Conservation (phyloP, 192 early-diverging fungal genomes). For the Gaertneriomyces semiglobifer region DNA sequence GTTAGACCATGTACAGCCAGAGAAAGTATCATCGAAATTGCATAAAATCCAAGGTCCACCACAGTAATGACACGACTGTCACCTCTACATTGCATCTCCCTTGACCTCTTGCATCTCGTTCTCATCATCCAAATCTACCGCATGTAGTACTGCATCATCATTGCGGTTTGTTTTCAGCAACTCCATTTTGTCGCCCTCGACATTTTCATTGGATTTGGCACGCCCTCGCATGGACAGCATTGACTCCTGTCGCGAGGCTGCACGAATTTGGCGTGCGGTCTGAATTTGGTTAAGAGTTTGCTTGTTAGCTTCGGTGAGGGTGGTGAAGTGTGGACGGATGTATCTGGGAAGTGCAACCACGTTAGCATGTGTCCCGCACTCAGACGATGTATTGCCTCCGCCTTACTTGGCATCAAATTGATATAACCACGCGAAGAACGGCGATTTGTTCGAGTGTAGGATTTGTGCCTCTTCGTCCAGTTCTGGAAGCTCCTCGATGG, state of each 20-base stretch:
- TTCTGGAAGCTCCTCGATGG: slow-evolving; percentile 10
- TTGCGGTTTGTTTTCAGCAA: slow-evolving; percentile 9
- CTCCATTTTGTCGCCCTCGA: slow-evolving; percentile 16
- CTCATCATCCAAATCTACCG: slow-evolving; percentile 21
- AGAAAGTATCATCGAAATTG: no score
- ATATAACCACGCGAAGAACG: slow-evolving; percentile 47
- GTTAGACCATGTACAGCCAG: no score
- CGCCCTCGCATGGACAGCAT: slow-evolving; percentile 12
- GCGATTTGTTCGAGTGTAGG: slow-evolving; percentile 34
- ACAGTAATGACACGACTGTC: no score
- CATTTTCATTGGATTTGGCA: neutral
- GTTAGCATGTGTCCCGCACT: neutral
- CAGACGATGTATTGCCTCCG: neutral
- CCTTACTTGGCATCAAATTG: slow-evolving; percentile 47
- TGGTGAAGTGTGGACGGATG: slow-evolving; percentile 50
- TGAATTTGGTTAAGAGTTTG: slow-evolving; percentile 26
- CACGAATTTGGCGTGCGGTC: neutral
- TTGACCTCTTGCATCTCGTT: no score
- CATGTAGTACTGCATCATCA: slow-evolving; percentile 25
- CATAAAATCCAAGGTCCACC: no score
- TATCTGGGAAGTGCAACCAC: slow-evolving; percentile 23
- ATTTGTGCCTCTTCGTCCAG: slow-evolving; percentile 34
- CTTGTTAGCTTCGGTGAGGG: slow-evolving; percentile 22
- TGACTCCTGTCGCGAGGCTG: slow-evolving; percentile 15
- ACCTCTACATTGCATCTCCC: no score